Percentiles rank a stretch among this genome's conserved stretches.
These are phyloP conservation scores for Russula abietina DNA, from an alignment of 768 basidiomycete genomes.

Conservation along the genomic window DNA sequence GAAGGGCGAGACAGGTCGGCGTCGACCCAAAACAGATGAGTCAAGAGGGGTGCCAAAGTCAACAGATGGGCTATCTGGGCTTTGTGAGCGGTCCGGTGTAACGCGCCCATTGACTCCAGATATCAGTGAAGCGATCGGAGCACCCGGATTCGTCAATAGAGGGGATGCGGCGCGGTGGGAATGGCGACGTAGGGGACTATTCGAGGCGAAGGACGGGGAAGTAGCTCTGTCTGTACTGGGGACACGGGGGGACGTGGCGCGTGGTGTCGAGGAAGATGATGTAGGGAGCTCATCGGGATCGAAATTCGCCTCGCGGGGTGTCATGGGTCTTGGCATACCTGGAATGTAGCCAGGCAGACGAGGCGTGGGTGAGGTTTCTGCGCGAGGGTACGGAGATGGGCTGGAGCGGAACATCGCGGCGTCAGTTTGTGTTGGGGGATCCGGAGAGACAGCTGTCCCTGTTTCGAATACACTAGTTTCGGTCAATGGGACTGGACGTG, in stretches of 20 bases:
- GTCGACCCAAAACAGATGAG: constrained; percentile 49
- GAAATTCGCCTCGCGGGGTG: constrained; percentile 61
- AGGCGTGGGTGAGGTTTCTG: constrained; percentile 46
- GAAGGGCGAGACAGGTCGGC: constrained; percentile 69
- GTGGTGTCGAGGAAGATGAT: constrained; percentile 66
- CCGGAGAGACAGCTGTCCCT: constrained; percentile 66
- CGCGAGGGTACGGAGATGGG: constrained; percentile 50
- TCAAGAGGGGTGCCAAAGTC: constrained; percentile 28
- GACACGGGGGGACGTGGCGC: constrained; percentile 61
- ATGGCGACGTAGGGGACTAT: constrained; percentile 42
- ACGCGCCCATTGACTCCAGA: constrained; percentile 59
- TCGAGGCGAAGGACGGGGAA: constrained; percentile 36
- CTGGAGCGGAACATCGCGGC: constrained; percentile 50
- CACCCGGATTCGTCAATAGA: constrained; percentile 34
- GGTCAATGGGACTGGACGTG: not conserved
- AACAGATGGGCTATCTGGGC: constrained; percentile 24
- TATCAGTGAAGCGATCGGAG: constrained; percentile 33
- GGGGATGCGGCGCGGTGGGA: constrained; percentile 46
- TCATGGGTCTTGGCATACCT: constrained; percentile 88
- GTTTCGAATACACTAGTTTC: constrained; percentile 45
- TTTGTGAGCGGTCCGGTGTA: constrained; percentile 44
- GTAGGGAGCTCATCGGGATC: constrained; percentile 70
- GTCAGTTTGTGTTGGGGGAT: constrained; percentile 44
- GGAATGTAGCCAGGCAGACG: constrained; percentile 79
- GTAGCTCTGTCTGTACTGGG: constrained; percentile 31